Evolutionary conservation across 2,329 filamentous ascomycete species (phyloP).

Genomic region (Colletotrichum navitas): DNA sequence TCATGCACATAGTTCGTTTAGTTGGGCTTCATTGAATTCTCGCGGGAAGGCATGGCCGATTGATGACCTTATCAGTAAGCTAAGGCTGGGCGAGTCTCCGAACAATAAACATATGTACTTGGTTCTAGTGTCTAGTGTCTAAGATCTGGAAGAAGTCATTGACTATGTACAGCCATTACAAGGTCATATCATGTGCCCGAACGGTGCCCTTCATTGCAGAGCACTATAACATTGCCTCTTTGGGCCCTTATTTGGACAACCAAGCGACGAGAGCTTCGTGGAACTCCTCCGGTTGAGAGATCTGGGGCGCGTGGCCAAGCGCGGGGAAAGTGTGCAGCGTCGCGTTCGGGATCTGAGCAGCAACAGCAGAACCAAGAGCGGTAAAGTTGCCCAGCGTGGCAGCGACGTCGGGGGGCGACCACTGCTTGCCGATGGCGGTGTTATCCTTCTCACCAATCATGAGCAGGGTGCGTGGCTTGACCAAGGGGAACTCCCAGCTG

Average conservation of each 20-base stretch:
- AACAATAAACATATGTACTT: neutral
- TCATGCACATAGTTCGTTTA: neutral
- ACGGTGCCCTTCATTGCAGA: neutral
- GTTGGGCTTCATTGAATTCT: too few relatives aligned
- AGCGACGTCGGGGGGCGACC: constrained; percentile 60
- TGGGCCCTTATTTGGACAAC: constrained; percentile 47
- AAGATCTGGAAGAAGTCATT: constrained; percentile 4
- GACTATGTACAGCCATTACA: constrained; percentile 15
- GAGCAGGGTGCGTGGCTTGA: constrained; percentile 61
- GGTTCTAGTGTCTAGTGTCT: neutral
- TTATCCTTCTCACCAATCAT: constrained; percentile 65
- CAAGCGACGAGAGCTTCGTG: constrained; percentile 61
- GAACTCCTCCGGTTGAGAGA: constrained; percentile 62
- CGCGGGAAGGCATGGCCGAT: neutral
- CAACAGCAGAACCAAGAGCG: constrained; percentile 60
- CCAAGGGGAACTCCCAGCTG: constrained; percentile 61
- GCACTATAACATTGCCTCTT: neutral
- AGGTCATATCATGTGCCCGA: neutral
- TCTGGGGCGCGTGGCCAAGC: constrained; percentile 66
- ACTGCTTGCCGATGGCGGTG: constrained; percentile 67
- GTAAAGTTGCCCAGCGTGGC: constrained; percentile 62
- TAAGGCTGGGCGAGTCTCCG: neutral
- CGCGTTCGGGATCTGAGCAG: constrained; percentile 57
- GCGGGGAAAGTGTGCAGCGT: constrained; percentile 61
- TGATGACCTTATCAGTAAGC: neutral